These are phyloP conservation scores for Mycena olivaceomarginata DNA, from an alignment of 768 basidiomycete genomes.

Conservation along the genomic window DNA sequence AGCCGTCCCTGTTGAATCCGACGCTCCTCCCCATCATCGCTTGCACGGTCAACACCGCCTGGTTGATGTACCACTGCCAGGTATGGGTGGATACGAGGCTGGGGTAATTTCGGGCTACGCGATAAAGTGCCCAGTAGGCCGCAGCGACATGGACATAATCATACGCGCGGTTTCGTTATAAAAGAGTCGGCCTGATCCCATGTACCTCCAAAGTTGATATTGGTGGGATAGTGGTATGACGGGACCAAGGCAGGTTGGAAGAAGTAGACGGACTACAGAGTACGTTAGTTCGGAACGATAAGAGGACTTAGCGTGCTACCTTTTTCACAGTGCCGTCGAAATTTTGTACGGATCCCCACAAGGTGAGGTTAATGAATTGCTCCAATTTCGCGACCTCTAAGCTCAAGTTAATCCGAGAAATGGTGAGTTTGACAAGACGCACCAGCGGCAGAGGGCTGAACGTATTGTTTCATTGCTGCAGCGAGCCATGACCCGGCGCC, in stretches of 20 bases:
- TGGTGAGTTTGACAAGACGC: background rate
- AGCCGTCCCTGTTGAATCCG: conserved; percentile 66
- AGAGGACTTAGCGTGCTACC: conserved; percentile 53
- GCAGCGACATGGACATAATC: conserved; percentile 72
- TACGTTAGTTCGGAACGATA: background rate
- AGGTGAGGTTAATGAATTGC: conserved; percentile 64
- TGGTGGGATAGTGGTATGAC: conserved; percentile 67
- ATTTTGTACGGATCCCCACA: conserved; percentile 73
- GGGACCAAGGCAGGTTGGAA: conserved; percentile 69
- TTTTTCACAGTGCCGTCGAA: conserved; percentile 72
- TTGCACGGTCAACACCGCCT: conserved; percentile 68
- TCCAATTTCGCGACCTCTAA: conserved; percentile 73
- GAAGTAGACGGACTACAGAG: conserved; percentile 67
- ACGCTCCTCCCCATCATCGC: conserved; percentile 67
- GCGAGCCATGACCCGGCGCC: conserved; percentile 77
- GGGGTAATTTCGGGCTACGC: conserved; percentile 77
- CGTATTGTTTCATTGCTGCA: conserved; percentile 74
- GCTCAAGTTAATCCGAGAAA: background rate
- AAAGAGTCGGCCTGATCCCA: conserved; percentile 65
- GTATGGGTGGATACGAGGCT: conserved; percentile 65
- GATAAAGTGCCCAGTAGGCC: conserved; percentile 75
- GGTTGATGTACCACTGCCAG: conserved; percentile 77
- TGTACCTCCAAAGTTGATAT: conserved; percentile 72
- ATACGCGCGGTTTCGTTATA: conserved; percentile 49
- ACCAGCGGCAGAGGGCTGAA: conserved; percentile 66